These are phyloP conservation scores for Fusarium coffeatum DNA, from an alignment of 2,329 filamentous ascomycete genomes.

Conservation along the genomic window DNA sequence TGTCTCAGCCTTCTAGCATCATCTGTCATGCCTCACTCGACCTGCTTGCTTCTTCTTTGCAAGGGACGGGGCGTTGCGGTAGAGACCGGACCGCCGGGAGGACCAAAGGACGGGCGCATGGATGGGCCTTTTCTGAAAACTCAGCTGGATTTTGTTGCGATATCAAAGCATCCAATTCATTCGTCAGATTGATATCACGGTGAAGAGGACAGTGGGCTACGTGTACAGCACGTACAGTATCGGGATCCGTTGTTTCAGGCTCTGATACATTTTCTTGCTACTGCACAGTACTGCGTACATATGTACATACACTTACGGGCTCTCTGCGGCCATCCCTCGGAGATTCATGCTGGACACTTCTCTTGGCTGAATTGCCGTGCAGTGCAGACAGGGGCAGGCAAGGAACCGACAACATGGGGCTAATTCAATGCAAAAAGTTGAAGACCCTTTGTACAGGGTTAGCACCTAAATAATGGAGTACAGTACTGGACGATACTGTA, in stretches of 20 bases:
- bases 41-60: neutral
- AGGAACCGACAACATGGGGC: conserved; percentile 20
- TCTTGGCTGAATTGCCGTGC: conserved; percentile 20
- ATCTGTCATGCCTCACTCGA: conserved; percentile 10
- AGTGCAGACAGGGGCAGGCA: conserved; percentile 18
- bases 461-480: neutral
- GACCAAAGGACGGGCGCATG: neutral
- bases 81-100: conserved; percentile 33
- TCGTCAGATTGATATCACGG: conserved; percentile 1
- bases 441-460: conserved; percentile 33
- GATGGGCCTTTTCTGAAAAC: conserved; percentile 1
- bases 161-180: neutral
- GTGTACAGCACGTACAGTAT: neutral
- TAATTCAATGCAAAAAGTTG: conserved; percentile 15
- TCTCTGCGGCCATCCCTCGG: conserved; percentile 36
- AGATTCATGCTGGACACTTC: conserved; percentile 23
- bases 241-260: neutral
- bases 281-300: neutral
- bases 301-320: neutral
- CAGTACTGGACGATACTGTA: neutral
- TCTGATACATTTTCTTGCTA: conserved; percentile 1
- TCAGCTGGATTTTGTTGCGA: neutral
- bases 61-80: conserved; percentile 20
- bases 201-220: neutral
- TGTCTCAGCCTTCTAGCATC: conserved; percentile 23